Evolutionary conservation across 2,329 filamentous ascomycete genomes (phyloP), one percentile per base, ranked within the genome.

Genomic region (Purpureocillium lavendulum): DNA sequence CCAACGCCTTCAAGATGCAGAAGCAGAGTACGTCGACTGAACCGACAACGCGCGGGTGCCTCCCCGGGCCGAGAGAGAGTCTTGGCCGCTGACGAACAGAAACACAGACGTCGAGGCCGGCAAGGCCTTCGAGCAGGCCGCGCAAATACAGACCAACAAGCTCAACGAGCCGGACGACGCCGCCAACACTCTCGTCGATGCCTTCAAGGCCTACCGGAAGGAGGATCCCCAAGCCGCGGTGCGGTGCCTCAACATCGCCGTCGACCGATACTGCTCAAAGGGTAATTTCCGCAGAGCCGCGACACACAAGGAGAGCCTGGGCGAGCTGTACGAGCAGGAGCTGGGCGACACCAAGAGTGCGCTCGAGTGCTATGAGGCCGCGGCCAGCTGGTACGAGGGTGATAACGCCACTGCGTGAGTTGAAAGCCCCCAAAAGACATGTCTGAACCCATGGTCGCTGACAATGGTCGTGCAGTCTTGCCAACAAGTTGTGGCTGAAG

Each of bases 141-240:
- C 88, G n/a, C 64, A 75, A 33, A 81, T 97, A 43, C 87, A 94
- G 61, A 76, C 69, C 36, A 74, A 80, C 49, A 82, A 89, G 53
- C 75, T 97, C 37, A 94, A 88, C 58, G 89, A 97, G 57, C 86
- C 84, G 32, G 87, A 94, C 59, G 92, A 97, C 58, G 87, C 88
- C 35, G 89, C 90, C 47, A 94, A 94, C 64, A 83, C 84, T 35
- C 70, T 88, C 45, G 78, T 83, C 54, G 89, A 97, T 61, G 92
- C 92, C 38, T 97, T 89, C 75, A 96, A 97, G 70, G 84, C 87
- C 44, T 97, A 96, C 68, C 77, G 83, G 54, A 94, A 88, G 65
- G 80, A 84, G 39, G 80, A 86, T 53, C 88, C 88, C 15, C 73
- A 87, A 57, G 83, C 90, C 54, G 90, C 89, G 13, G 86, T 84